These are phyloP conservation scores for Poronia punctata DNA, from an alignment of 495 filamentous ascomycete genomes.

Conservation along the genomic window DNA sequence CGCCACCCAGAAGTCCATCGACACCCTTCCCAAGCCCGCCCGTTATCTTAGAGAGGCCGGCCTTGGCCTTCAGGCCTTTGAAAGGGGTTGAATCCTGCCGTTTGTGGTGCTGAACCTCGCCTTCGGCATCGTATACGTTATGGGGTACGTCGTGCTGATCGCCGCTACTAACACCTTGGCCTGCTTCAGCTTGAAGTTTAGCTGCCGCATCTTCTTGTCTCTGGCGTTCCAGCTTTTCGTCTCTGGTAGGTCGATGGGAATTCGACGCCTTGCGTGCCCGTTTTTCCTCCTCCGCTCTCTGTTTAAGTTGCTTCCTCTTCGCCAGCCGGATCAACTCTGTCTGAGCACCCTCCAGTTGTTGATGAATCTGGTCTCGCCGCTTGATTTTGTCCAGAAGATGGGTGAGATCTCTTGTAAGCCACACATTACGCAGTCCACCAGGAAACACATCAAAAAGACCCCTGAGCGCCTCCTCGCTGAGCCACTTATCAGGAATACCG, in stretches of 20 bases:
- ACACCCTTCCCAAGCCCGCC: slow-evolving; percentile 35
- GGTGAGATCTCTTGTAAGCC: slow-evolving; percentile 90
- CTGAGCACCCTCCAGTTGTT: slow-evolving; percentile 71
- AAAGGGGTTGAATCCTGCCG: slow-evolving; percentile 14
- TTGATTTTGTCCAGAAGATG: slow-evolving; percentile 82
- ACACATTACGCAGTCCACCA: slow-evolving; percentile 91
- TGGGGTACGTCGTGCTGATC: slow-evolving; percentile 75
- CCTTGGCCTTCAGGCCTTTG: slow-evolving; percentile 21
- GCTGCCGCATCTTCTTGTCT: slow-evolving; percentile 50
- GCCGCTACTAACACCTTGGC: slow-evolving; percentile 70
- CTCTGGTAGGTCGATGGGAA: slow-evolving; percentile 40
- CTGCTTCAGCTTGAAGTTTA: slow-evolving; percentile 53
- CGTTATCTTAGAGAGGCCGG: slow-evolving; percentile 29
- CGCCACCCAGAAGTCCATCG: slow-evolving; percentile 38
- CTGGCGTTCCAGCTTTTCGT: slow-evolving; percentile 40
- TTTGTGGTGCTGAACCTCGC: slow-evolving; percentile 30
- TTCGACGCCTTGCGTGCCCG: slow-evolving; percentile 45
- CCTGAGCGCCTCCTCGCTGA: slow-evolving; percentile 69
- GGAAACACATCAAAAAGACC: slow-evolving; percentile 95
- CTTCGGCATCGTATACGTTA: slow-evolving; percentile 59
- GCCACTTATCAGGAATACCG: slow-evolving; percentile 83
- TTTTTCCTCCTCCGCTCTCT: slow-evolving; percentile 57
- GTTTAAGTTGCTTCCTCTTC: slow-evolving; percentile 67
- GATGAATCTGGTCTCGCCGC: slow-evolving; percentile 62
- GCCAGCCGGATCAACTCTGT: slow-evolving; percentile 74